Percentiles rank a stretch among this genome's conserved stretches.
phyloP scores from a whole-genome alignment of 2,329 filamentous ascomycete genomes.

The Xylaria sp. region DNA sequence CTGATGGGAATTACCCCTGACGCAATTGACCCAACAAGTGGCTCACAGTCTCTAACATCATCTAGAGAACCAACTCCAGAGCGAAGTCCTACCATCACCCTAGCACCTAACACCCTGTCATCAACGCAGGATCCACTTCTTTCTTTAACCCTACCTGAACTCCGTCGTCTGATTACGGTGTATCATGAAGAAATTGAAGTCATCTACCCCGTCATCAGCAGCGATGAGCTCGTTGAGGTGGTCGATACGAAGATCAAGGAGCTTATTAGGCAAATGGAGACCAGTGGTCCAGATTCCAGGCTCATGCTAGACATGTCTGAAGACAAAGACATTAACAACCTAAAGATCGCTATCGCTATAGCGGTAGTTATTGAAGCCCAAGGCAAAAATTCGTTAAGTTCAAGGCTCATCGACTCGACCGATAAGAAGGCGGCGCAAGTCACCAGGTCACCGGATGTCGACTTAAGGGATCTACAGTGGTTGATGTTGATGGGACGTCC shows the following conservation, averaged over 20 bases:
- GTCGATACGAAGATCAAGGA: background rate
- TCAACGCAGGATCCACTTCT: background rate
- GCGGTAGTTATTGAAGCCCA: background rate
- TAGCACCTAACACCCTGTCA: background rate
- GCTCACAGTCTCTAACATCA: background rate
- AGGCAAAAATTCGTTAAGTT: constrained; percentile 20
- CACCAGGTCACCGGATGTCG: constrained; percentile 17
- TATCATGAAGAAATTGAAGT: background rate
- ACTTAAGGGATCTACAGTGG: constrained; percentile 22
- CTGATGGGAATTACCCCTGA: constrained; percentile 17
- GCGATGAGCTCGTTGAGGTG: background rate
- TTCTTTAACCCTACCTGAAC: background rate
- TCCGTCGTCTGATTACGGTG: background rate
- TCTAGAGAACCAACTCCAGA: background rate
- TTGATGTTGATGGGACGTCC: constrained; percentile 10
- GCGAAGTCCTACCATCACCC: background rate
- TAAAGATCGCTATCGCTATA: background rate
- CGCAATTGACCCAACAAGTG: constrained; percentile 5
- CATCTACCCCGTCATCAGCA: background rate
- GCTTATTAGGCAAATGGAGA: background rate
- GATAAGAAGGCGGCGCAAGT: constrained; percentile 24
- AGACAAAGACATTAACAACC: background rate
- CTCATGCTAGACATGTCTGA: background rate
- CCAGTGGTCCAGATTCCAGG: background rate
- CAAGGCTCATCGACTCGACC: constrained; percentile 19